A percentile compares a stretch with the other conserved stretches of the same genome.
Conservation (phyloP, 768 basidiomycete species). For the Amanita inopinata region DNA sequence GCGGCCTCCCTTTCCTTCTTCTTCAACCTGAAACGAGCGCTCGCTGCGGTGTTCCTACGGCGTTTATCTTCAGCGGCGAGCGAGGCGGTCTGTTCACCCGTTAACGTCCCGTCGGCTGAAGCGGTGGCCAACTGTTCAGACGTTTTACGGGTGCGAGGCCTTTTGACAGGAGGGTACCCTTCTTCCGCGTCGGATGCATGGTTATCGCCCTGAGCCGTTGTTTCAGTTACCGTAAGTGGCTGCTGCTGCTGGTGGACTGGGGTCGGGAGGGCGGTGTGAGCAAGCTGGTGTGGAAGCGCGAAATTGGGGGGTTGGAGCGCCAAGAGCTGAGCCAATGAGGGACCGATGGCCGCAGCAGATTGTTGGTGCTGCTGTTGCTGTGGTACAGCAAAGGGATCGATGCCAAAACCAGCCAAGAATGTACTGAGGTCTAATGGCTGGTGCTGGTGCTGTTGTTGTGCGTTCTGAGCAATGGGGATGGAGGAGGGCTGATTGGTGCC, state of each 20-base stretch:
- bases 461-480: slow-evolving; percentile 23
- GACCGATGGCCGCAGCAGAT: slow-evolving; percentile 26
- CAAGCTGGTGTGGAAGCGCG: slow-evolving; percentile 16
- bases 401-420: slow-evolving; percentile 26
- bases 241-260: neutral
- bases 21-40: slow-evolving; percentile 88
- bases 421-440: slow-evolving; percentile 31
- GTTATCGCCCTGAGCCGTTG: neutral
- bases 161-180: slow-evolving; percentile 35
- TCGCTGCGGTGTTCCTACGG: slow-evolving; percentile 87
- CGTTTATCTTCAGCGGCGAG: slow-evolving; percentile 80
- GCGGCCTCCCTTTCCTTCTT: slow-evolving; percentile 95
- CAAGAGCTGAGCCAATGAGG: slow-evolving; percentile 64
- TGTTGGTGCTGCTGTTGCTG: no score
- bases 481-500: slow-evolving; percentile 17
- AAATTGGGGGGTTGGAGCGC: slow-evolving; percentile 28
- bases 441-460: slow-evolving; percentile 23
- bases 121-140: slow-evolving; percentile 27
- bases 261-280: slow-evolving; percentile 6
- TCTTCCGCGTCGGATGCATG: slow-evolving; percentile 16
- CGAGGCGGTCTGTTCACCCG: slow-evolving; percentile 17
- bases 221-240: neutral
- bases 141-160: slow-evolving; percentile 44
- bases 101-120: slow-evolving; percentile 19
- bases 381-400: slow-evolving; percentile 29